phyloP scores from a whole-genome alignment of 2,329 filamentous ascomycete species.

The Trichoderma lentiforme region DNA sequence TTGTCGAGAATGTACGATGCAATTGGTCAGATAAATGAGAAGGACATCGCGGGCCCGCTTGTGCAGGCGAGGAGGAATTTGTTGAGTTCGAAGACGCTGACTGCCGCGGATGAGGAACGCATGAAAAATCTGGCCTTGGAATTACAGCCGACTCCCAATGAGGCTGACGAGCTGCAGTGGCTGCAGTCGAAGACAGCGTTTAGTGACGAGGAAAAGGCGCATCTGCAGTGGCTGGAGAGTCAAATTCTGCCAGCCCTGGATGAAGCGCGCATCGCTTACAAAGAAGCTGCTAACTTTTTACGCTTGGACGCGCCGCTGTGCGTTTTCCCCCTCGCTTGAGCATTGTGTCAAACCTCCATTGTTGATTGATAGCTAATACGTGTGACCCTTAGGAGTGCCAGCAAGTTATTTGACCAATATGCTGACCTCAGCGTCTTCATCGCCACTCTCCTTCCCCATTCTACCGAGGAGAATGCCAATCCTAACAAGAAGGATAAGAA shows the following conservation, averaged over 20 bases:
- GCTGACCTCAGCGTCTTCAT: conserved; percentile 82
- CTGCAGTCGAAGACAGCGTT: neutral
- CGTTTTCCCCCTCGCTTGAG: neutral
- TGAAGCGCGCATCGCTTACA: conserved; percentile 77
- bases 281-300: conserved; percentile 84
- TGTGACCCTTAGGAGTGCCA: conserved; percentile 54
- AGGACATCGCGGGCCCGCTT: neutral
- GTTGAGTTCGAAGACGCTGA: neutral
- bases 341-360: neutral
- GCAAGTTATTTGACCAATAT: conserved; percentile 90
- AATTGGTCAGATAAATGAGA: conserved; percentile 77
- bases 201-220: neutral
- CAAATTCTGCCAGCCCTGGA: conserved; percentile 43
- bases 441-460: conserved; percentile 38
- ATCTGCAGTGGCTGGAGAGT: neutral
- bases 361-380: neutral
- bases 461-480: no score
- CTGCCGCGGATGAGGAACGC: neutral
- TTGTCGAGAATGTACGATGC: conserved; percentile 83
- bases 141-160: neutral
- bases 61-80: neutral
- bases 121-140: rapidly evolving
- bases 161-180: neutral
- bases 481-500: no score
- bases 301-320: conserved; percentile 14